Base-by-base conservation (phyloP, 257 asterid species). In the Solanum phureja region DNA sequence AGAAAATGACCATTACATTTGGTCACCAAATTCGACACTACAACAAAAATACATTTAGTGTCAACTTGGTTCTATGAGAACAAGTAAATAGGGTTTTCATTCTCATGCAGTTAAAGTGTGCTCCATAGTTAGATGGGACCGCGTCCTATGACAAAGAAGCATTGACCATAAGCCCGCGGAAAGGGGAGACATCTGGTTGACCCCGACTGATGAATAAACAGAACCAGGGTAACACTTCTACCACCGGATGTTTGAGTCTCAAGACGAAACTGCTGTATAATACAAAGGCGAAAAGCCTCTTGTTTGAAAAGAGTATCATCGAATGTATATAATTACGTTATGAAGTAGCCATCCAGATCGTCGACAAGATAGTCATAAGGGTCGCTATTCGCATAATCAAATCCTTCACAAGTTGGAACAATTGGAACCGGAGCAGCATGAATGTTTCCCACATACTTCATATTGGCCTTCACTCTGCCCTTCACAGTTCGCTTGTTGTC, bases 351-450 rank as follows among this genome's bases (percentile, higher is more conserved):
- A 71, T 75, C 89, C 87, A 93, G 56, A 86, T 95, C 88, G 81
- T 94, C 97, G 46, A 91, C 93, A 10, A 93, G 96, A 90, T 94
- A 95, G 74, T 92, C 95, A 87, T 86, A 88, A 1, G 93, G 91
- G 11, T 91, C 90, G 44, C 87, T 90, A 35, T 89, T 87, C 42
- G 85, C 87, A 87, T 90, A 91, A 87, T 91, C 94, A 87, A 92
- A 68, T 88, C 88, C 95, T 86, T 93, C 97, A 68, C 74, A 42
- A 23, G 81, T 71, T 8, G 89, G 90, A 56, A 86, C 66, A 87
- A 87, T 77, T 66, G 83, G 86, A n/a, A 85, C 72, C 2, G 92
- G 69, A 72, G 84, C 58, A 38, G 85, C 31, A 83, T 83, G 72
- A 18, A 87, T 76, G 86, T 52, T 82, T 31, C 86, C 71, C 71